Conservation (phyloP, 768 basidiomycete species). For the Amanita brunnescens region DNA sequence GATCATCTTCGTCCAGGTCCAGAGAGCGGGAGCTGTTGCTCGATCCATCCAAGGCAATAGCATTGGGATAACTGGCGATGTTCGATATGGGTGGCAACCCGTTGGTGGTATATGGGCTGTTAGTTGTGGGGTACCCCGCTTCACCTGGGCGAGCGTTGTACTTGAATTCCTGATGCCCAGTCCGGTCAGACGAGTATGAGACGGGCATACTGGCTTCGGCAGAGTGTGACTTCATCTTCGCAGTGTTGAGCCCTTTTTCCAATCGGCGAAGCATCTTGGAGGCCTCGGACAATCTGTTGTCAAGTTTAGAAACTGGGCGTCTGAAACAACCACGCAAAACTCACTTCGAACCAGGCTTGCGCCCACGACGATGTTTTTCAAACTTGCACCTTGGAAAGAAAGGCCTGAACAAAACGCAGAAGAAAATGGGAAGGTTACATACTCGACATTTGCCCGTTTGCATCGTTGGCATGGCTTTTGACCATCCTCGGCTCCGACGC, state of each 20-base stretch:
- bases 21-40: conserved; percentile 30
- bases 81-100: conserved; percentile 41
- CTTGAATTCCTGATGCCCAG: conserved; percentile 21
- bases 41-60: conserved; percentile 28
- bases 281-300: conserved; percentile 67
- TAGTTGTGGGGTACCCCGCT: conserved; percentile 22
- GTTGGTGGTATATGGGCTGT: conserved; percentile 32
- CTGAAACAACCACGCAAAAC: conserved; percentile 14
- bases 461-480: conserved; percentile 77
- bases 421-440: conserved; percentile 19
- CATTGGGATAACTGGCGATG: conserved; percentile 25
- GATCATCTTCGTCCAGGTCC: conserved; percentile 54
- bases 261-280: conserved; percentile 84
- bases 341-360: conserved; percentile 87
- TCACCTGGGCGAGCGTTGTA: conserved; percentile 24
- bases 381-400: conserved; percentile 55
- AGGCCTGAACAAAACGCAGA: conserved; percentile 12
- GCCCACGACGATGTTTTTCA: conserved; percentile 82
- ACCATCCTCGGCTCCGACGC: conserved; percentile 83
- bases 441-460: conserved; percentile 73
- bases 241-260: conserved; percentile 73
- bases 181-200: conserved; percentile 26
- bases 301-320: conserved; percentile 9
- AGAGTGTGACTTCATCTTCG: conserved; percentile 62
- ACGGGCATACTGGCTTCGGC: conserved; percentile 24